These are phyloP conservation scores for Yamadazyma laniorum DNA, from an alignment of 805 yeast genomes.

Conservation along the genomic window DNA sequence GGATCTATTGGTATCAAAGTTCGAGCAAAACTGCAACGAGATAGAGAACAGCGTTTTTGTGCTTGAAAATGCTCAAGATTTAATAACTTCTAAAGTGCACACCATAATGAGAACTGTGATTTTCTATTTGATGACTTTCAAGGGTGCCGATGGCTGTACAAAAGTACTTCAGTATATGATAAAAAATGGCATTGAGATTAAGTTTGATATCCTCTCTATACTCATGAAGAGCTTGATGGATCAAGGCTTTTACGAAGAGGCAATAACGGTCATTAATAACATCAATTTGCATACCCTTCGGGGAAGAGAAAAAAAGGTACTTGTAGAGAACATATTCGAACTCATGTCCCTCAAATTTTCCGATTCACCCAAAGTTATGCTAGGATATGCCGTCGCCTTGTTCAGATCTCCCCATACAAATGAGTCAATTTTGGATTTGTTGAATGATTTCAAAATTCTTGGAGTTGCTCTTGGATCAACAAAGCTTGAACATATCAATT, in stretches of 20 bases:
- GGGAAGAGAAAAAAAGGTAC: constrained; percentile 16
- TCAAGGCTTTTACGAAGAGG: constrained; percentile 32
- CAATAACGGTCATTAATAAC: constrained; percentile 31
- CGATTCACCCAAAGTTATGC: constrained; percentile 30
- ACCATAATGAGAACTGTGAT: constrained; percentile 28
- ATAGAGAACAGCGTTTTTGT: constrained; percentile 10
- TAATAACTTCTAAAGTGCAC: constrained; percentile 22
- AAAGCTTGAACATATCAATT: constrained; percentile 13
- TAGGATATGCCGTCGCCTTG: constrained; percentile 36
- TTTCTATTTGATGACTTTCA: constrained; percentile 35
- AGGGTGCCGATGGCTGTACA: constrained; percentile 32
- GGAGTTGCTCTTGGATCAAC: constrained; percentile 24
- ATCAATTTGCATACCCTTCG: constrained; percentile 23
- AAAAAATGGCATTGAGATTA: constrained; percentile 24
- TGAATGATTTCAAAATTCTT: constrained; percentile 28
- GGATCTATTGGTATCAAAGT: constrained; percentile 35
- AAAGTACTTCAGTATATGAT: constrained; percentile 33
- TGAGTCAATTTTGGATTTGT: constrained; percentile 17
- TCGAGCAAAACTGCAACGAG: constrained; percentile 26
- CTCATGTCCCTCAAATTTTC: constrained; percentile 30
- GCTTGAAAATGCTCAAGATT: constrained; percentile 15
- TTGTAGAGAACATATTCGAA: constrained; percentile 31
- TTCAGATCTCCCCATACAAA: constrained; percentile 15
- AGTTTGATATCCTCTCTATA: constrained; percentile 22
- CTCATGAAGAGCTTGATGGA: constrained; percentile 30